Evolutionary conservation across 225 moss, liverwort and hornwort species (phyloP).

Genomic region (Anthoceros angustus): DNA sequence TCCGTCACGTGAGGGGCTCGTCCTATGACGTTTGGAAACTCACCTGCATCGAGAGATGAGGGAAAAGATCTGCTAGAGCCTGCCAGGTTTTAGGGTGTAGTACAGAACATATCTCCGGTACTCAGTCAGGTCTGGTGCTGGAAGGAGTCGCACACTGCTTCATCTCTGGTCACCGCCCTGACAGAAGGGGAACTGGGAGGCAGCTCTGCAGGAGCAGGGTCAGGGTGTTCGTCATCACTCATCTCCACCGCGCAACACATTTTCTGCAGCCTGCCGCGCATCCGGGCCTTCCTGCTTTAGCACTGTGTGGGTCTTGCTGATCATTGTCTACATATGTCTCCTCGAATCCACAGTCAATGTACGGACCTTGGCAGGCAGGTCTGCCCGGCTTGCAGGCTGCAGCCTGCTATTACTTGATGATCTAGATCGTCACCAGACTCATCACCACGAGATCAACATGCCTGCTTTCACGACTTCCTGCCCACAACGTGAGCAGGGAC

Average conservation of each 20-base stretch:
- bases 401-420: too few species aligned
- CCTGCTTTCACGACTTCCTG: neutral
- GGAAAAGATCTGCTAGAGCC: neutral
- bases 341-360: too few species aligned
- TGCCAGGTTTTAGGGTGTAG: neutral
- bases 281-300: too few species aligned
- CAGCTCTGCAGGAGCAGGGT: conserved; percentile 18
- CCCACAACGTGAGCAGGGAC: neutral
- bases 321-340: too few species aligned
- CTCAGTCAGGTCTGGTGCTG: neutral
- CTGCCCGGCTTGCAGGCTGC: too few species aligned
- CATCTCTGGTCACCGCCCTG: conserved; percentile 24
- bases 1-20: too few species aligned
- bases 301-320: too few species aligned
- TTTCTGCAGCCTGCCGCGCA: too few species aligned
- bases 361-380: too few species aligned
- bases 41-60: neutral
- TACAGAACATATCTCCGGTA: neutral
- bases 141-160: neutral
- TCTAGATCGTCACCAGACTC: neutral
- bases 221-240: too few species aligned
- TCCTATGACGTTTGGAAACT: too few species aligned
- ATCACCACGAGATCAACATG: neutral
- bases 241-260: too few species aligned
- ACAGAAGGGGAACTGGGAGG: conserved; percentile 23